phyloP scores from a whole-genome alignment of 495 filamentous ascomycete species.

The Aspergillus taichungensis region DNA sequence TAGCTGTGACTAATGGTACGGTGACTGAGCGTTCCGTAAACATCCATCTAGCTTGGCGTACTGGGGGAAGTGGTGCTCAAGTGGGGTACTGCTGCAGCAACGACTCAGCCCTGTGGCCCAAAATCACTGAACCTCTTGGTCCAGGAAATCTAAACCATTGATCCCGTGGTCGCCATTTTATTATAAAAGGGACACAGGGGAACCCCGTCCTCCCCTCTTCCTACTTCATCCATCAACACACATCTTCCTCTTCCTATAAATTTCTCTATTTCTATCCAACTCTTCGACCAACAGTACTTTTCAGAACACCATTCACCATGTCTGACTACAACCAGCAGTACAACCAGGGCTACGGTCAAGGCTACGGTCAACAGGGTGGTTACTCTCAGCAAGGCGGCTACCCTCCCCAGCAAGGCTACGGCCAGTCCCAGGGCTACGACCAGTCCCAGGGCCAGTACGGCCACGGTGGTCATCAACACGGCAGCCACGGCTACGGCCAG shows the following conservation, averaged over 20 bases:
- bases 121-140: no score
- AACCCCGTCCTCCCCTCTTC: conserved; percentile 8
- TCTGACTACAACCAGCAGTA: conserved; percentile 39
- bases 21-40: no score
- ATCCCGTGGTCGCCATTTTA: neutral
- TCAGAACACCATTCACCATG: conserved; percentile 19
- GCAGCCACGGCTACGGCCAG: conserved; percentile 15
- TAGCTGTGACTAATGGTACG: no score
- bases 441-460: conserved; percentile 17
- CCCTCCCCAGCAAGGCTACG: conserved; percentile 15
- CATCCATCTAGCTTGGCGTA: no score
- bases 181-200: conserved; percentile 14
- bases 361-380: conserved; percentile 24
- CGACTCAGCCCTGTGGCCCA: neutral
- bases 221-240: conserved; percentile 7
- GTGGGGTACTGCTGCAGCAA: no score
- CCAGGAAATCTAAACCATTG: no score
- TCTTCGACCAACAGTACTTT: neutral
- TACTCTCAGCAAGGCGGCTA: conserved; percentile 18
- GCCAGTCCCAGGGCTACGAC: conserved; percentile 11
- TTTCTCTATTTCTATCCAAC: neutral
- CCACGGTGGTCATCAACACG: conserved; percentile 25
- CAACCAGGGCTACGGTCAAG: conserved; percentile 17
- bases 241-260: neutral
- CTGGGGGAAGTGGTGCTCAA: no score